Base-by-base conservation (phyloP, 2,329 filamentous ascomycete species). In the Elsinoe batatas region DNA sequence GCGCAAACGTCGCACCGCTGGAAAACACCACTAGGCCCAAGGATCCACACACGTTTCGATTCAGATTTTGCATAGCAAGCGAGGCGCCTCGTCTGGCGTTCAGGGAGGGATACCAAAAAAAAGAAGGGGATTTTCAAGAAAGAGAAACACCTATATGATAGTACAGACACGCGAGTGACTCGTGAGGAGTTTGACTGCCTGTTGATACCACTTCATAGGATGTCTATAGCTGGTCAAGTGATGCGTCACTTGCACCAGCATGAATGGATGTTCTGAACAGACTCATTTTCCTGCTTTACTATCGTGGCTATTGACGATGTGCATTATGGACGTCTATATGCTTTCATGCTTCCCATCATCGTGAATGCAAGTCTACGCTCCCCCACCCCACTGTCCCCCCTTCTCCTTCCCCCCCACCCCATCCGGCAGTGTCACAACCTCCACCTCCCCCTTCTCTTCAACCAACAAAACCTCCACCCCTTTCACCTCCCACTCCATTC, bases 401-500 rank as follows among this genome's bases (percentile, higher is more conserved):
- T 55, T 47, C 53, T 47, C 53, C 47, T 51, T 51, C n/a, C 47
- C 47, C 17, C 47, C 47, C 15, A 47, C 53, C 20, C 53, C 40
- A 33, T 30, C 40, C 12, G 53, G 53, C 30, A 55, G 32, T 26
- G 53, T 47, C 53, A 55, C 42, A 26, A 55, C 53, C 26, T 33
- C 66, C 7, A 67, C 69, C 51, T 67, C 61, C 5, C 37, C 47
- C 53, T 37, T 44, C 40, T 46, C 53, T n/a, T 47, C 53, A 11
- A 54, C 57, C 32, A 64, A 61, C 10, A 76, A 75, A 3, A 83
- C 70, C 49, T 79, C 76, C 6, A 83, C 71, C 3, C 72, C 74
- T 15, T 72, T 68, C 4, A 82, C 60, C 32, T 62, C 69, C 82
- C 82, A 85, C 62, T 76, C 73, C 77, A 97, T 81, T 0, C 87